These are phyloP conservation scores for Coemansia guatemalensis DNA, from an alignment of 192 early-diverging fungal species.

Conservation along the genomic window DNA sequence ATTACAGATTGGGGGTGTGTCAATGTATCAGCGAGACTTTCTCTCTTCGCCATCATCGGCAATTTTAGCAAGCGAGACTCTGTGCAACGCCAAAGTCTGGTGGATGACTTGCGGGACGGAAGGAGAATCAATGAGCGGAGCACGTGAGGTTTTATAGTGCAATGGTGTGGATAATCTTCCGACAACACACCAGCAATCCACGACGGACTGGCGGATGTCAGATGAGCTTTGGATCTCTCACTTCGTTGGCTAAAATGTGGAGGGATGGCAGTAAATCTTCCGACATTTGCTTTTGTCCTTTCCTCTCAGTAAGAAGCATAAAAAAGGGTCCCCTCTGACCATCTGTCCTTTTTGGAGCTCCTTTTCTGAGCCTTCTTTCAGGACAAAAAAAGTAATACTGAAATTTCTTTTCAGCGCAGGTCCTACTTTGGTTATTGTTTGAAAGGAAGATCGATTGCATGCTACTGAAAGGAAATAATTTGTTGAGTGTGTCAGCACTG, in stretches of 20 bases:
- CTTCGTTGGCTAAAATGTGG: not conserved
- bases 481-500: not conserved
- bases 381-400: too few relatives aligned
- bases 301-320: not conserved
- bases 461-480: not conserved
- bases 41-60: too few relatives aligned
- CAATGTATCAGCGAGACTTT: too few relatives aligned
- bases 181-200: not conserved
- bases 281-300: not conserved
- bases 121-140: not conserved
- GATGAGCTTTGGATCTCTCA: not conserved
- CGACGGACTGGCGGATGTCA: not conserved
- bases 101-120: too few relatives aligned
- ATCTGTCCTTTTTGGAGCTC: not conserved
- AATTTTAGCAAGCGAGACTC: too few relatives aligned
- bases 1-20: too few relatives aligned
- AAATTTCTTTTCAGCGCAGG: not conserved
- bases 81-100: too few relatives aligned
- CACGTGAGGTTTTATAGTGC: not conserved
- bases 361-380: not conserved
- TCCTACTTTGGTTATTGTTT: not conserved
- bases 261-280: not conserved
- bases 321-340: conserved; percentile 1
- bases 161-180: not conserved
- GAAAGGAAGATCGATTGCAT: not conserved